phyloP scores from a whole-genome alignment of 2,329 filamentous ascomycete genomes.

The Hymenoscyphus occultus region DNA sequence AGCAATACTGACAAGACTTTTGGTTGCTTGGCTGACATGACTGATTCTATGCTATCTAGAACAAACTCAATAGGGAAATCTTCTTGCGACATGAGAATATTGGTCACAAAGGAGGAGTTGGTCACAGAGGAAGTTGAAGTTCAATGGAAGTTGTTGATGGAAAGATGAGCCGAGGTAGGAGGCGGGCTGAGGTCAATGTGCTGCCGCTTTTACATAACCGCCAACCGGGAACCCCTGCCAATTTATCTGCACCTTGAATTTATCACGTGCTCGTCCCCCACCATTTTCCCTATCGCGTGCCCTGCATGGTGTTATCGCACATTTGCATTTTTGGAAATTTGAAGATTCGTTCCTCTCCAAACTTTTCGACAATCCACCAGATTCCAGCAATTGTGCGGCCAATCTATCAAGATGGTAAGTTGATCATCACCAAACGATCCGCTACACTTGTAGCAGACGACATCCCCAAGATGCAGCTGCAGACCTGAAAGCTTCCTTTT shows the following conservation, averaged over 20 bases:
- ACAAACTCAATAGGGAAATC: conserved; percentile 33
- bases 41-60: conserved; percentile 32
- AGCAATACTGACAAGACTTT: conserved; percentile 54
- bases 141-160: background rate
- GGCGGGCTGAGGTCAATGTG: background rate
- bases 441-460: conserved; percentile 13
- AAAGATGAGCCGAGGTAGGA: background rate
- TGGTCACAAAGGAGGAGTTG: background rate
- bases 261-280: background rate
- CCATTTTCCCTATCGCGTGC: conserved; percentile 4
- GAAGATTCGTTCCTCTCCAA: conserved; percentile 16
- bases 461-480: background rate
- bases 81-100: conserved; percentile 31
- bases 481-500: conserved; percentile 24
- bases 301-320: background rate
- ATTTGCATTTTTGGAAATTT: conserved; percentile 13
- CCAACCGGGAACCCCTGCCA: background rate
- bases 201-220: conserved; percentile 5
- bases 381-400: conserved; percentile 39
- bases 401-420: conserved; percentile 67
- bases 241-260: too few species aligned
- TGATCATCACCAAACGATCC: conserved; percentile 34
- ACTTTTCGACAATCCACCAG: conserved; percentile 43
- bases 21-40: conserved; percentile 51
- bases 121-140: background rate